A percentile compares a stretch with the other conserved stretches of the same genome.
phyloP scores from a whole-genome alignment of 2,329 filamentous ascomycete species.

The Epichloe hybrida region DNA sequence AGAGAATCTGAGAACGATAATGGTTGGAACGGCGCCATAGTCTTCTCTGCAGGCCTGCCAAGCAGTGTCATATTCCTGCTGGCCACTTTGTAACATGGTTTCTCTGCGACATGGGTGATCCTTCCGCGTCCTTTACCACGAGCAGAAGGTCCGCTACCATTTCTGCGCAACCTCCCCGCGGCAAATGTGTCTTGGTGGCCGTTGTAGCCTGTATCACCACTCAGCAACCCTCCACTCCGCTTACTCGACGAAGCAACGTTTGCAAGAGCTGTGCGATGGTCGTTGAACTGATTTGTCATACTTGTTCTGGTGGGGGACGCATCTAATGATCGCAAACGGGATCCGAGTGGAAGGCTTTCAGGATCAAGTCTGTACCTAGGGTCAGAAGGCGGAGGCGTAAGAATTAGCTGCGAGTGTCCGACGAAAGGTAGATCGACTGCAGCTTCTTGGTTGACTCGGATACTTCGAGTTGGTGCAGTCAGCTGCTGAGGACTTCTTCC shows the following conservation, averaged over 20 bases:
- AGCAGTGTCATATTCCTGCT: background rate
- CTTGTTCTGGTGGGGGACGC: background rate
- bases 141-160: background rate
- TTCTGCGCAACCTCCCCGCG: background rate
- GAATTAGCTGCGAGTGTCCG: background rate
- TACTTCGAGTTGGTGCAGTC: background rate
- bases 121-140: background rate
- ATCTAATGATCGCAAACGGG: background rate
- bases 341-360: background rate
- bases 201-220: background rate
- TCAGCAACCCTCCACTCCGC: background rate
- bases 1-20: background rate
- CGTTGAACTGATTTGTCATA: background rate
- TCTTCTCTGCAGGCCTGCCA: background rate
- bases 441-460: background rate
- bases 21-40: background rate
- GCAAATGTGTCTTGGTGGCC: background rate
- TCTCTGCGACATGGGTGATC: background rate
- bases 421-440: background rate
- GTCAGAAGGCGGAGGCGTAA: conserved; percentile 7
- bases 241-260: background rate
- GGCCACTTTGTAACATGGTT: background rate
- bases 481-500: background rate
- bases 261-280: background rate
- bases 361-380: background rate